Percentiles rank a stretch among this genome's conserved stretches.
Conservation (phyloP, 495 filamentous ascomycete species). For the Penicillium riverlandense region DNA sequence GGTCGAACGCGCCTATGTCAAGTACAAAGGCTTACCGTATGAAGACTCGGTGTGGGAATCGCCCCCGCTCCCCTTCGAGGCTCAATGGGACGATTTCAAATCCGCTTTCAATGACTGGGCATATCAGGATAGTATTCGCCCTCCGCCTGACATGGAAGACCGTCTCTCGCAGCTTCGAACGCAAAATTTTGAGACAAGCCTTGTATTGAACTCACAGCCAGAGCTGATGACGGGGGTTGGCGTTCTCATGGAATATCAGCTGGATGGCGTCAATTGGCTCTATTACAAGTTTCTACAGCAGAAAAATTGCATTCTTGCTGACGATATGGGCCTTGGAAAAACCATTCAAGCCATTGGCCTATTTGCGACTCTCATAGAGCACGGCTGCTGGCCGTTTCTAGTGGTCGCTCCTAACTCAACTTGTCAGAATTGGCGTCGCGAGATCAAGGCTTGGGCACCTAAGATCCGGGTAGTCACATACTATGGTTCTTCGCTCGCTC, state of each 20-base stretch:
- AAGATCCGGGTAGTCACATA: conserved; percentile 69
- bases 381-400: conserved; percentile 83
- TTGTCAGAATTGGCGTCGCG: conserved; percentile 87
- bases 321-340: conserved; percentile 98
- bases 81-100: conserved; percentile 50
- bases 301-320: conserved; percentile 82
- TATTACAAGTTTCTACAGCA: conserved; percentile 67
- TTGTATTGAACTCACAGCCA: conserved; percentile 68
- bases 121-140: conserved; percentile 60
- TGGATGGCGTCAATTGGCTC: conserved; percentile 94
- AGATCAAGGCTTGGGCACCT: conserved; percentile 84
- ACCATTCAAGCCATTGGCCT: conserved; percentile 95
- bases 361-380: conserved; percentile 68
- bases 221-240: conserved; percentile 61
- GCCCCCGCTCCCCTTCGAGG: conserved; percentile 61
- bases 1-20: conserved; percentile 59
- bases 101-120: conserved; percentile 39
- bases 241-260: conserved; percentile 81
- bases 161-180: conserved; percentile 55
- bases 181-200: conserved; percentile 54
- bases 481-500: conserved; percentile 59
- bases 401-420: conserved; percentile 88
- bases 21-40: conserved; percentile 89
- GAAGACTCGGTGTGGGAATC: conserved; percentile 87
- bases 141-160: conserved; percentile 49